Percentiles rank a stretch among this genome's conserved stretches.
Conservation (phyloP, 78 protist species). For the Dictyostelium intermedium region DNA sequence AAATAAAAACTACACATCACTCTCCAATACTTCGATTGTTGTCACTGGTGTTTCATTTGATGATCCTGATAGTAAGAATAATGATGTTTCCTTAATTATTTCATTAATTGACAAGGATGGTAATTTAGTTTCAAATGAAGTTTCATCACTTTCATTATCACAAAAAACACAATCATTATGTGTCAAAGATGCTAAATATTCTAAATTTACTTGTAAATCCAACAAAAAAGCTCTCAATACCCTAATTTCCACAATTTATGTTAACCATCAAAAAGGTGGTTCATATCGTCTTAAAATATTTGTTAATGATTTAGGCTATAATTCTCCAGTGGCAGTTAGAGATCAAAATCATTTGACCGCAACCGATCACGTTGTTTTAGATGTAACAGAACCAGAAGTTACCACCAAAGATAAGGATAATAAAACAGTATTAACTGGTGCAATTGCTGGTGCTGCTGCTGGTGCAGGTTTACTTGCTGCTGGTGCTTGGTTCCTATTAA, state of each 20-base stretch:
- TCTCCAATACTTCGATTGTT: background rate
- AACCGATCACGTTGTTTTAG: background rate
- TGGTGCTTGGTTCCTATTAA: conserved; percentile 39
- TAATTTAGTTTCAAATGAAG: background rate
- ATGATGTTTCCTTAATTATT: background rate
- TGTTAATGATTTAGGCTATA: conserved; percentile 20
- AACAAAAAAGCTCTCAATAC: background rate
- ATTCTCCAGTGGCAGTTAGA: background rate
- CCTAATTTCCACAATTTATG: background rate
- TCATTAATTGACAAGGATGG: background rate
- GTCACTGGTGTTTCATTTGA: background rate
- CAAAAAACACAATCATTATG: background rate
- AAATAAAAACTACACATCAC: background rate
- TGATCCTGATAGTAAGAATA: background rate
- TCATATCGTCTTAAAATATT: background rate
- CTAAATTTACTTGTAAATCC: background rate
- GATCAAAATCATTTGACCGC: background rate
- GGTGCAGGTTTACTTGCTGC: conserved; percentile 64
- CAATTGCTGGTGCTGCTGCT: conserved; percentile 66
- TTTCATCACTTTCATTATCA: background rate
- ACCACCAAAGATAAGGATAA: background rate
- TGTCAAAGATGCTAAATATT: background rate
- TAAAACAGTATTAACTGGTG: conserved; percentile 64
- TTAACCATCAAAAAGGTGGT: background rate
- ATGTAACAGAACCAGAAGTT: background rate